Conservation (phyloP, 208 protist species). For the Willaertia magna region DNA sequence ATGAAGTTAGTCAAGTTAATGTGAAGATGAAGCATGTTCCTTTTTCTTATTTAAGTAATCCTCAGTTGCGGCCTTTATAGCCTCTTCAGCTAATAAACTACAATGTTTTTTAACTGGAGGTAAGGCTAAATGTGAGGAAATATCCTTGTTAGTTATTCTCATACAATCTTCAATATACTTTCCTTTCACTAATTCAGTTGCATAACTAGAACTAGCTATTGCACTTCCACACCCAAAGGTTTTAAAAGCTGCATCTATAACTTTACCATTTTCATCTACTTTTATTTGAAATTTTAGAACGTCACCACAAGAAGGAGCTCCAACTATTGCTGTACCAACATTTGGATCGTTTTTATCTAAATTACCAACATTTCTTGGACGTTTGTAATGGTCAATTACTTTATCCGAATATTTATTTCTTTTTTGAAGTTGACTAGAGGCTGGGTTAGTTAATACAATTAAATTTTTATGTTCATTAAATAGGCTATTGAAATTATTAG, state of each 20-base stretch:
- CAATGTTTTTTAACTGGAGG: constrained; percentile 99
- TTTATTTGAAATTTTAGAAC: constrained; percentile 97
- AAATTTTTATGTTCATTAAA: no score
- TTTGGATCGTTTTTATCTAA: constrained; percentile 79
- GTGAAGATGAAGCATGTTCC: no score
- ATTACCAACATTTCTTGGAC: constrained; percentile 93
- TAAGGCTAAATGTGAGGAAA: constrained; percentile 92
- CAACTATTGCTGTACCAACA: constrained; percentile 95
- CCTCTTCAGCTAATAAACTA: constrained; percentile 96
- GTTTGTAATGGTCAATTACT: constrained; percentile 97
- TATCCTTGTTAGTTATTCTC: constrained; percentile 92
- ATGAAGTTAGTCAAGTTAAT: no score
- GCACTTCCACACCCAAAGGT: constrained; percentile 99
- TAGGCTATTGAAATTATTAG: no score
- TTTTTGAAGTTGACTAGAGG: no score
- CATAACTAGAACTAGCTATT: constrained; percentile 91
- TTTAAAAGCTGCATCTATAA: constrained; percentile 90
- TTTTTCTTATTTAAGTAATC: constrained; percentile 77
- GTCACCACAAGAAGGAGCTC: constrained; percentile 96
- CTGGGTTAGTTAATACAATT: no score
- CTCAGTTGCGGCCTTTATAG: constrained; percentile 92
- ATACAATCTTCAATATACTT: constrained; percentile 91
- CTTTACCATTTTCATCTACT: constrained; percentile 71
- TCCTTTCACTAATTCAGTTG: constrained; percentile 91
- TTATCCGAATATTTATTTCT: constrained; percentile 68